These are phyloP conservation scores for Brassica rapa DNA, from an alignment of 345 rosid genomes.

Conservation along the genomic window DNA sequence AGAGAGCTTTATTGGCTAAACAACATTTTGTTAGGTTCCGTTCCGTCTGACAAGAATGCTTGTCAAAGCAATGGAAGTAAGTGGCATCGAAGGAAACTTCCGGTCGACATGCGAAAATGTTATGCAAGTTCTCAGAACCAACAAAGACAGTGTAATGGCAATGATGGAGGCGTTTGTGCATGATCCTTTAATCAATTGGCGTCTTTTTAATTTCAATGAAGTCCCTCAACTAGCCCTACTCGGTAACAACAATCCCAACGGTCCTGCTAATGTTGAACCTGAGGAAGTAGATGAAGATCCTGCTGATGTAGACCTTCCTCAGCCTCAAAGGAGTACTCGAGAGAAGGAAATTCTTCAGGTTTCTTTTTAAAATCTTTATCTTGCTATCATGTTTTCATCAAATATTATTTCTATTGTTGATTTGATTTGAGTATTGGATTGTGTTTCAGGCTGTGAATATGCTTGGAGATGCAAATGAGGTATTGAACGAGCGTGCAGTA, in stretches of 20 bases:
- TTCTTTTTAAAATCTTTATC: slow-evolving; percentile 6
- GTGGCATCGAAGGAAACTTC: slow-evolving; percentile 96
- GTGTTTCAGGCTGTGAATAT: slow-evolving; percentile 78
- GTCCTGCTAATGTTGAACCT: slow-evolving; percentile 52
- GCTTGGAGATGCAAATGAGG: slow-evolving; percentile 97
- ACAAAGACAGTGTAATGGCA: slow-evolving; percentile 94
- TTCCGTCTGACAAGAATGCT: slow-evolving; percentile 99
- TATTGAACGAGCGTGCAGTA: slow-evolving; percentile 88
- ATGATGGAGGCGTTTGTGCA: slow-evolving; percentile 99
- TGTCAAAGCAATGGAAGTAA: slow-evolving; percentile 98
- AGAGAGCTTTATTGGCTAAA: slow-evolving; percentile 6
- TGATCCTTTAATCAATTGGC: slow-evolving; percentile 98
- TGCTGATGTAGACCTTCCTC: slow-evolving; percentile 66
- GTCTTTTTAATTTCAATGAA: slow-evolving; percentile 94
- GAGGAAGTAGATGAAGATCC: slow-evolving; percentile 60
- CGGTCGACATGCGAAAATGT: slow-evolving; percentile 94
- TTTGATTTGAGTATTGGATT: slow-evolving; percentile 6
- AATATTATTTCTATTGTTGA: neutral
- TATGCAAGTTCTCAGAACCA: slow-evolving; percentile 90
- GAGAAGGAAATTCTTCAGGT: slow-evolving; percentile 98
- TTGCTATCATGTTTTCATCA: neutral
- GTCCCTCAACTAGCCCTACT: slow-evolving; percentile 86
- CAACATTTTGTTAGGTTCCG: slow-evolving; percentile 61
- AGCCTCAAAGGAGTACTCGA: slow-evolving; percentile 89
- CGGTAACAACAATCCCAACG: slow-evolving; percentile 57